A percentile compares a stretch with the other conserved stretches of the same genome.
Evolutionary conservation across 495 filamentous ascomycete genomes (phyloP).

Genomic region (Tirmania nivea): DNA sequence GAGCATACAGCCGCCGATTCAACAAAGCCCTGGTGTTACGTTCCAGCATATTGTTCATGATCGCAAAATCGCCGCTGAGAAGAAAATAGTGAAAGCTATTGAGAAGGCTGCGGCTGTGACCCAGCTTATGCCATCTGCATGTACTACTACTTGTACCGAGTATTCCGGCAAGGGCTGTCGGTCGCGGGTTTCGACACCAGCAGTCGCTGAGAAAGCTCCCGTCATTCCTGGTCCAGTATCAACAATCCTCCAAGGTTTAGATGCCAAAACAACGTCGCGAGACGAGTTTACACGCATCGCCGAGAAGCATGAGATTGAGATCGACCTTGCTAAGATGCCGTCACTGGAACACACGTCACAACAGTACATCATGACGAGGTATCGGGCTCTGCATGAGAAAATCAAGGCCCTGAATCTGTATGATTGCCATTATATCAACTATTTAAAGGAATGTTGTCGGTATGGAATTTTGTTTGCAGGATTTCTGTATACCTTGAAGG

Average conservation of each 20-base stretch:
- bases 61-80: background rate
- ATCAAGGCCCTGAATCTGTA: slow-evolving; percentile 25
- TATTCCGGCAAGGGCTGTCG: background rate
- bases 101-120: background rate
- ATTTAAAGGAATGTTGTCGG: slow-evolving; percentile 25
- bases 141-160: background rate
- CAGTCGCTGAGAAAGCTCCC: background rate
- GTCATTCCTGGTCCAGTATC: background rate
- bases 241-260: background rate
- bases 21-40: slow-evolving; percentile 9
- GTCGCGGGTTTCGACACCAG: background rate
- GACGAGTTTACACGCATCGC: slow-evolving; percentile 14
- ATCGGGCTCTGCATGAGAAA: slow-evolving; percentile 23
- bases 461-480: slow-evolving; percentile 22
- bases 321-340: slow-evolving; percentile 22
- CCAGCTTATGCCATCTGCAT: background rate
- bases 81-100: background rate
- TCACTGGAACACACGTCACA: slow-evolving; percentile 25
- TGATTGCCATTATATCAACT: slow-evolving; percentile 24
- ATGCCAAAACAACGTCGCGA: background rate
- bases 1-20: slow-evolving; percentile 20
- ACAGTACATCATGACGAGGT: slow-evolving; percentile 23
- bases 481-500: slow-evolving; percentile 19
- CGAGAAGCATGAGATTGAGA: slow-evolving; percentile 22
- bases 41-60: background rate